Percentiles rank a stretch among this genome's conserved stretches.
These are phyloP conservation scores for Punica granatum DNA, from an alignment of 345 rosid species.

Conservation along the genomic window DNA sequence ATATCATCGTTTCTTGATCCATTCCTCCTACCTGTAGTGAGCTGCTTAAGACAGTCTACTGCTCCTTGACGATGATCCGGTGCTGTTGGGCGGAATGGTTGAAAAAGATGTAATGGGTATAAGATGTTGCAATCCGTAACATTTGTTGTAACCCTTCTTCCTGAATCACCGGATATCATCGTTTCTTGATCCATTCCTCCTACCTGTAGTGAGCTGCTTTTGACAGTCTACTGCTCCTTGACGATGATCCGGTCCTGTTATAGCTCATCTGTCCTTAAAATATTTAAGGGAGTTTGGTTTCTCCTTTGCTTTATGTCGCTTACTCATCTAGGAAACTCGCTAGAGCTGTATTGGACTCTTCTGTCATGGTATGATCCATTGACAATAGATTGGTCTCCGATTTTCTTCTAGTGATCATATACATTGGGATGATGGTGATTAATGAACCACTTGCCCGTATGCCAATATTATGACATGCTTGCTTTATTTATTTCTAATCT, in stretches of 20 bases:
- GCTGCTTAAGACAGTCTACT: background rate
- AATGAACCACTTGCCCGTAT: background rate
- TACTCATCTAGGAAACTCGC: background rate
- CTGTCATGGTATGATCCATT: background rate
- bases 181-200: background rate
- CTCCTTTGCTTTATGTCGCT: background rate
- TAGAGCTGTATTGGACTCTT: background rate
- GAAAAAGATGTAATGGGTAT: background rate
- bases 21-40: background rate
- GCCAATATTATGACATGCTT: background rate
- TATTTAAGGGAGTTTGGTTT: background rate
- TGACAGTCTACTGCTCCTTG: background rate
- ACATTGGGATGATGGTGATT: background rate
- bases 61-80: background rate
- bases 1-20: background rate
- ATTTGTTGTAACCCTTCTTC: background rate
- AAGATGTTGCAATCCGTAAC: background rate
- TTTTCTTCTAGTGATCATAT: background rate
- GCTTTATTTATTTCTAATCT: background rate
- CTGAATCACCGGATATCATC: background rate
- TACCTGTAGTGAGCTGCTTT: background rate
- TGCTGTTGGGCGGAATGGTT: background rate
- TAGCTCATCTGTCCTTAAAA: background rate
- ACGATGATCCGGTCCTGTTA: background rate
- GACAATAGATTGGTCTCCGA: background rate